phyloP scores from a whole-genome alignment of 495 filamentous ascomycete genomes.

The Tuber borchii region DNA sequence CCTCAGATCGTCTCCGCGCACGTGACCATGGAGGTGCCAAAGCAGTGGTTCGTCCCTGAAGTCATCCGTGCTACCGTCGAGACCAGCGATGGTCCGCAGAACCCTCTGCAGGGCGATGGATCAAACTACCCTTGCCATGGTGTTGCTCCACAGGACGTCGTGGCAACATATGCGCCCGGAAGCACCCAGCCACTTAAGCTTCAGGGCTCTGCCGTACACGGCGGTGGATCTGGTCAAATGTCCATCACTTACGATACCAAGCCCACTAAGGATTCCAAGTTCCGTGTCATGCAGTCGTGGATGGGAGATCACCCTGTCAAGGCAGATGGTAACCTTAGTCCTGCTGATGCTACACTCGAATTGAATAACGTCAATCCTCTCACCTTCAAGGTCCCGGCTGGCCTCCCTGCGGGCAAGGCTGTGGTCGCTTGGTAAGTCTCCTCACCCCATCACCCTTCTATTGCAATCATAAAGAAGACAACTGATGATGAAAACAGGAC shows the following conservation, averaged over 20 bases:
- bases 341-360: slow-evolving; percentile 20
- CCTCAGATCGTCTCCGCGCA: slow-evolving; percentile 53
- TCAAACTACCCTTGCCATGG: slow-evolving; percentile 76
- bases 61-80: slow-evolving; percentile 30
- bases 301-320: slow-evolving; percentile 77
- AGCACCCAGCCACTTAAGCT: slow-evolving; percentile 52
- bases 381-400: slow-evolving; percentile 53
- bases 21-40: slow-evolving; percentile 63
- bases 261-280: slow-evolving; percentile 50
- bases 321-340: slow-evolving; percentile 48
- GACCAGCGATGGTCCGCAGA: slow-evolving; percentile 41
- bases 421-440: slow-evolving; percentile 60
- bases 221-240: slow-evolving; percentile 82
- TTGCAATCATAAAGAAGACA: neutral
- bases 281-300: slow-evolving; percentile 48
- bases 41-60: slow-evolving; percentile 55
- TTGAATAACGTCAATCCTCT: slow-evolving; percentile 44
- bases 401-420: slow-evolving; percentile 55
- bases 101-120: slow-evolving; percentile 57
- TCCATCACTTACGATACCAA: slow-evolving; percentile 66
- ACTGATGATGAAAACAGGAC: slow-evolving; percentile 44
- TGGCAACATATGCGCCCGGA: slow-evolving; percentile 49
- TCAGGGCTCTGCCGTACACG: slow-evolving; percentile 62
- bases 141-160: slow-evolving; percentile 11
- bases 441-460: neutral